Conservation (phyloP, 176 grass and related monocot species). For the Triticum monococcum region DNA sequence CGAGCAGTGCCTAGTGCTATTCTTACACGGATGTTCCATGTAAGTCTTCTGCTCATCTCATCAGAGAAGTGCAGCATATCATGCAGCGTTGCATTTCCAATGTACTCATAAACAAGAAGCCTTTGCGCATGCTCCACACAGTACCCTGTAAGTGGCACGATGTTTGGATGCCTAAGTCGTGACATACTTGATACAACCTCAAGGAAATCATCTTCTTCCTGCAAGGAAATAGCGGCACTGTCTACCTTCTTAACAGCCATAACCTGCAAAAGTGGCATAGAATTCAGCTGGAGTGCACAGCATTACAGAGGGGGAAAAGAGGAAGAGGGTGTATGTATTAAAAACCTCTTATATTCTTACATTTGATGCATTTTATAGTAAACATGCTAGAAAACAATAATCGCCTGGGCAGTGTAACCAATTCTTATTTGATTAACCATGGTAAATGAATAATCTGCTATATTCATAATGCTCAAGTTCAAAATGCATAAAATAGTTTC, state of each 20-base stretch:
- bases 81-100: constrained; percentile 81
- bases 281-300: constrained; percentile 22
- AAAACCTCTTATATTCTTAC: constrained; percentile 4
- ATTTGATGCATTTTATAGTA: not conserved
- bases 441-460: constrained; percentile 2
- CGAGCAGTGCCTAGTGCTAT: constrained; percentile 84
- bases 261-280: constrained; percentile 59
- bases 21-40: constrained; percentile 87
- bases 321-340: not conserved
- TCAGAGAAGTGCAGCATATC: constrained; percentile 82
- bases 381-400: not conserved
- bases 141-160: constrained; percentile 77
- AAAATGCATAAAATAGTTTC: not conserved
- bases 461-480: not conserved
- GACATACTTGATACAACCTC: constrained; percentile 94
- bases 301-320: not conserved
- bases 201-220: constrained; percentile 94
- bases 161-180: constrained; percentile 87
- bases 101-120: constrained; percentile 89
- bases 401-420: not conserved
- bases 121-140: constrained; percentile 90
- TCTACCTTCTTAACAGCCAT: constrained; percentile 97
- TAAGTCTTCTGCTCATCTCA: constrained; percentile 73
- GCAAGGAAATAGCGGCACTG: constrained; percentile 71
- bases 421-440: not conserved